Conservation (phyloP, 345 rosid genomes). For the Cardiospermum halicacabum region DNA sequence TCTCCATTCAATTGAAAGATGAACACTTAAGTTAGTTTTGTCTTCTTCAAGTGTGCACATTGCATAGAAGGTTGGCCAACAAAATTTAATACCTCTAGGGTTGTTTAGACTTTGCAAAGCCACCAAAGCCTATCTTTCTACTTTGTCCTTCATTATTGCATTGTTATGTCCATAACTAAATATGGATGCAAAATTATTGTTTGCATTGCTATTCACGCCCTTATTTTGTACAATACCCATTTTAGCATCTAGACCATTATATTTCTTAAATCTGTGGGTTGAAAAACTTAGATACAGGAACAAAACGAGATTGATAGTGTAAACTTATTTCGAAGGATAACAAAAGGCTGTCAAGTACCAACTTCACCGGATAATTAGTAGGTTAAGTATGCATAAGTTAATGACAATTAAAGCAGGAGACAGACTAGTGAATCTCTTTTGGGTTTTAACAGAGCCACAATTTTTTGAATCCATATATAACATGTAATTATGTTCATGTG, state of each 20-base stretch:
- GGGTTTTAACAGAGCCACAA: no score
- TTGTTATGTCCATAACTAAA: background rate
- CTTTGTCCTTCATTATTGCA: background rate
- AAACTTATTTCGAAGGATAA: background rate
- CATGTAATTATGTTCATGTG: no score
- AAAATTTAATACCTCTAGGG: background rate
- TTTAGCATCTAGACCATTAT: background rate
- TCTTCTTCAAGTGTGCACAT: background rate
- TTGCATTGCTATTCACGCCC: background rate
- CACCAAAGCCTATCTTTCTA: background rate
- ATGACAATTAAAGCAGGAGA: no score
- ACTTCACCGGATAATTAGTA: no score
- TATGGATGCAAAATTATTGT: background rate
- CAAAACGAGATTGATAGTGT: background rate
- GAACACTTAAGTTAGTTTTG: background rate
- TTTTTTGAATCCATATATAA: no score
- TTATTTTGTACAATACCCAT: background rate
- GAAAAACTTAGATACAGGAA: background rate
- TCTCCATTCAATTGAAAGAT: background rate
- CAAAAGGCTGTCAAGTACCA: background rate
- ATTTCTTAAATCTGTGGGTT: background rate
- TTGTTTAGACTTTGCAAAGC: background rate
- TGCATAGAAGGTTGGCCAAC: background rate
- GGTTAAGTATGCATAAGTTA: no score
- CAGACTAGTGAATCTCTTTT: no score